phyloP scores from a whole-genome alignment of 805 yeast species.

The Candida sphagnicola region DNA sequence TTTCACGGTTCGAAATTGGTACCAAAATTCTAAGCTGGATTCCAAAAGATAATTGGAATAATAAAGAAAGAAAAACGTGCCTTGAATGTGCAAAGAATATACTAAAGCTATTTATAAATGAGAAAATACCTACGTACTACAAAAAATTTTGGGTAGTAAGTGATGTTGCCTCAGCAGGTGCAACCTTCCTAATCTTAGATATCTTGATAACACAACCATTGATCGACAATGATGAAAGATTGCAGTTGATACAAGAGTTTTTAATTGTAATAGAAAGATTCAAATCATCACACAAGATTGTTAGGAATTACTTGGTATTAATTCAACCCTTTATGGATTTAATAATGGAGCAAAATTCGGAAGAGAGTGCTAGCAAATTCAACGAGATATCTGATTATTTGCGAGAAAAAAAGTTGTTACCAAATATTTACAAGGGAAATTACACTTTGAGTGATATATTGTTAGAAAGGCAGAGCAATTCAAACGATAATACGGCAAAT shows the following conservation, averaged over 20 bases:
- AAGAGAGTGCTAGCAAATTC: background rate
- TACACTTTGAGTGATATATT: no score
- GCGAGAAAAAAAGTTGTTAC: background rate
- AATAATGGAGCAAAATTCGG: background rate
- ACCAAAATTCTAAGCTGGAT: background rate
- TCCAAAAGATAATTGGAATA: background rate
- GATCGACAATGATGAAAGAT: background rate
- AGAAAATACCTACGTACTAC: background rate
- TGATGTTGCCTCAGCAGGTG: background rate
- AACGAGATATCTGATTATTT: background rate
- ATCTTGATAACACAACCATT: background rate
- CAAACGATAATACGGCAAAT: no score
- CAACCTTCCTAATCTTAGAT: background rate
- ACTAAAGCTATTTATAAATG: background rate
- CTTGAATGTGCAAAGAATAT: background rate
- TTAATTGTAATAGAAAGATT: background rate
- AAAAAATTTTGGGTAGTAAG: background rate
- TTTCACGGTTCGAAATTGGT: background rate
- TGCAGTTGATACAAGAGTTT: background rate
- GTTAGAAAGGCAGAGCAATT: no score
- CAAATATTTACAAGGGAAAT: background rate
- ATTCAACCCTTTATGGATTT: background rate
- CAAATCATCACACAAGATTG: background rate
- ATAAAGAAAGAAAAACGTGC: background rate
- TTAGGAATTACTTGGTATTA: background rate